Conservation (phyloP, 2,329 filamentous ascomycete genomes). For the Akanthomyces muscarius region DNA sequence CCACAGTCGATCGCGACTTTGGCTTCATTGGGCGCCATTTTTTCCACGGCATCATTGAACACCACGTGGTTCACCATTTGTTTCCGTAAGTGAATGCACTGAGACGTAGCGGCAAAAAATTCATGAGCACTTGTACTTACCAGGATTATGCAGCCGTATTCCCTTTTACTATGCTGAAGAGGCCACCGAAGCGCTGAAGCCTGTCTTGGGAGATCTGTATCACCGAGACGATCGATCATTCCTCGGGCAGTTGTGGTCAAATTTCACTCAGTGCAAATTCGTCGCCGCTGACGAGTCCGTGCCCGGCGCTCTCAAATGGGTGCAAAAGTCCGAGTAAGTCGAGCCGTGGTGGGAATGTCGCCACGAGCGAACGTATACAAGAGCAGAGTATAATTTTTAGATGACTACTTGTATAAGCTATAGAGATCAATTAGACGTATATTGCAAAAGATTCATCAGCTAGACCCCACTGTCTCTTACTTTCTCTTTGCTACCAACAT, state of each 20-base stretch:
- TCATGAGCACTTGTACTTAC: not conserved
- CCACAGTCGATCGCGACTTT: slow-evolving; percentile 61
- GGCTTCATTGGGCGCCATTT: slow-evolving; percentile 62
- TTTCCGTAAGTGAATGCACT: slow-evolving; percentile 42
- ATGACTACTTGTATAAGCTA: not conserved
- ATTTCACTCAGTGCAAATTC: slow-evolving; percentile 45
- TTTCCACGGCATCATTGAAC: slow-evolving; percentile 63
- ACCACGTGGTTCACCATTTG: slow-evolving; percentile 60
- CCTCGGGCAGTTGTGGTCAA: slow-evolving; percentile 42
- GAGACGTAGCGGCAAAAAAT: not conserved
- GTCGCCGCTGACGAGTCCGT: slow-evolving; percentile 36
- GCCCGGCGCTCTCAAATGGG: slow-evolving; percentile 21
- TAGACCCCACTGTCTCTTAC: too few species aligned
- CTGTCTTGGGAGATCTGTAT: slow-evolving; percentile 54
- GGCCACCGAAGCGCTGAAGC: slow-evolving; percentile 54
- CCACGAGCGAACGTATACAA: not conserved
- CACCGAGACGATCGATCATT: slow-evolving; percentile 42
- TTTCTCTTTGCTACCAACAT: slow-evolving; percentile 14
- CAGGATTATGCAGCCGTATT: slow-evolving; percentile 36
- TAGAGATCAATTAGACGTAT: not conserved
- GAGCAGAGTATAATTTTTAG: not conserved
- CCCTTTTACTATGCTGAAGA: slow-evolving; percentile 59
- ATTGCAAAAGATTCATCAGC: not conserved
- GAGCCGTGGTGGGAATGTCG: too few species aligned
- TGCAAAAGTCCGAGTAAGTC: slow-evolving; percentile 5